Conservation (phyloP, 78 protist species). For the Neovahlkampfia damariscottae region DNA sequence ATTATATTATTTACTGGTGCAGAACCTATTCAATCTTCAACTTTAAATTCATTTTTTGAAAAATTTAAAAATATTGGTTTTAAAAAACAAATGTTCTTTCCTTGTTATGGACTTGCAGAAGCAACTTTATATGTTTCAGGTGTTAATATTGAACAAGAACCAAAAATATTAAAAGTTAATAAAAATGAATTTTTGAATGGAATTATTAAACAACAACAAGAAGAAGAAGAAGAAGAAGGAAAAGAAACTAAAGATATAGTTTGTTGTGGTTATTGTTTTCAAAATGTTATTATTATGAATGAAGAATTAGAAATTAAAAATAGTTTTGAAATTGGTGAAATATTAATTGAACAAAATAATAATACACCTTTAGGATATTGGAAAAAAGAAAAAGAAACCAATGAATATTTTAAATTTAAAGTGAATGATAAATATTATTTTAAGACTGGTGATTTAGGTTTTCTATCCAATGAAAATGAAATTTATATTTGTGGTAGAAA, state of each 20-base stretch:
- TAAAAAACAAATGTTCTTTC: not conserved
- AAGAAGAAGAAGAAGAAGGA: not conserved
- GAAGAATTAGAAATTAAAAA: too few species aligned
- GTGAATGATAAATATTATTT: conserved; percentile 5
- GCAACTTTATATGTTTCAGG: conserved; percentile 14
- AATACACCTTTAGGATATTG: conserved; percentile 23
- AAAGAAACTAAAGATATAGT: not conserved
- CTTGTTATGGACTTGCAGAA: conserved; percentile 32
- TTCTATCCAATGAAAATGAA: not conserved
- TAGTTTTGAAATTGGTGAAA: conserved; percentile 9
- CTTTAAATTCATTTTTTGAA: not conserved
- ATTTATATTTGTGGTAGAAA: conserved; percentile 14
- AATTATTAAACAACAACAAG: not conserved
- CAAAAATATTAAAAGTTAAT: not conserved
- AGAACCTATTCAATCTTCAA: conserved; percentile 24
- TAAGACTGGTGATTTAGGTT: conserved; percentile 30
- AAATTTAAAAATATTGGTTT: conserved; percentile 4
- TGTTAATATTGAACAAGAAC: not conserved
- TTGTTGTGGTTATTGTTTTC: not conserved
- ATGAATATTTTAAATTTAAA: not conserved
- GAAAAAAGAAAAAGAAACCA: not conserved
- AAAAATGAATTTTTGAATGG: not conserved
- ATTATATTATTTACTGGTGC: conserved; percentile 25
- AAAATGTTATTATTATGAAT: not conserved
- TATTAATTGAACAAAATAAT: conserved; percentile 20